Conservation (phyloP, 2,329 filamentous ascomycete genomes). For the Ilyonectria destructans region DNA sequence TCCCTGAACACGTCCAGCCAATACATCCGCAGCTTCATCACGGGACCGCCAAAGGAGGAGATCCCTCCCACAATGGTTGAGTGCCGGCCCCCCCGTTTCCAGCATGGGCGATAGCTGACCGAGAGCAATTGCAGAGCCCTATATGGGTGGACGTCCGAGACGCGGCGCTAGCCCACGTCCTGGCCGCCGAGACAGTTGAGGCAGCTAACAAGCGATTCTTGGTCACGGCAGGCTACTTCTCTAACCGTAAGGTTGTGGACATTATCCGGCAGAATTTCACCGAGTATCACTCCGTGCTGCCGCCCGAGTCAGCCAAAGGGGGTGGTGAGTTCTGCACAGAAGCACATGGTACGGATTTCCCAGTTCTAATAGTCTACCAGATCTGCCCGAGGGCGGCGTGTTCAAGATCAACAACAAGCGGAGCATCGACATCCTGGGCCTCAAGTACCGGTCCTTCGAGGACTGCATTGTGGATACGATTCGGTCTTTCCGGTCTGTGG, state of each 20-base stretch:
- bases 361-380: no score
- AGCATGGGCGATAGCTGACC: neutral
- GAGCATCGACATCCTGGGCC: neutral
- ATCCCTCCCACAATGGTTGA: neutral
- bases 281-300: neutral
- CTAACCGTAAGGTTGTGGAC: neutral
- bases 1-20: constrained; percentile 19
- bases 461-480: neutral
- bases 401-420: no score
- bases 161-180: constrained; percentile 20
- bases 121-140: neutral
- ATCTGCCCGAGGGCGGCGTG: no score
- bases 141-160: constrained; percentile 17
- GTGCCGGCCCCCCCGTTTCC: neutral
- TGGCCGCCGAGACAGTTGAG: constrained; percentile 6
- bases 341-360: no score
- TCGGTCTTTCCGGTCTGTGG: neutral
- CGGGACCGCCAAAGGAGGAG: neutral
- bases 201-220: constrained; percentile 21
- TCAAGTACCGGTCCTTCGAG: neutral
- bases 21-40: constrained; percentile 5
- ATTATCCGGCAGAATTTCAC: neutral
- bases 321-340: no score
- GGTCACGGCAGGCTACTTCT: neutral
- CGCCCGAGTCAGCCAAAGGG: no score